Evolutionary conservation across 768 basidiomycete genomes (phyloP), one percentile per base, ranked within the genome.

Genomic region (Tulasnella sp.): DNA sequence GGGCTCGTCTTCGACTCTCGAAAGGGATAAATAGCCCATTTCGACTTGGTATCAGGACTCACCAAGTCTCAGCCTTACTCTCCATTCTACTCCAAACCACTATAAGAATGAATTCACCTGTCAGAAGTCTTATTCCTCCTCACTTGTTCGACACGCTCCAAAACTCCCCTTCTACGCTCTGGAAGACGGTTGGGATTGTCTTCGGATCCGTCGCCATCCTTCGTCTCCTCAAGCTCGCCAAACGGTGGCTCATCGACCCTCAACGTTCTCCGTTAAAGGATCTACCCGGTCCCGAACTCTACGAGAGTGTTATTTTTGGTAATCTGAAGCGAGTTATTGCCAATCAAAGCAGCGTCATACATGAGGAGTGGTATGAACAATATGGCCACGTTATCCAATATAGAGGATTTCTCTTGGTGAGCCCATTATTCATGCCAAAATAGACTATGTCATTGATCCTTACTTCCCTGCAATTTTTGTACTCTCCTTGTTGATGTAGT

Each of bases 371-470:
- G 87, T 76, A 82, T 1, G 76, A 79, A 62, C 77, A 85, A 72
- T 85, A 86, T 74, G 87, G 87, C 0, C 70, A 75, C 0, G 85
- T 83, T 0, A 71, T 87, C 69, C 81, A 76, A 68, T 87, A 83
- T 74, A 81, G 81, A 68, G 79, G 77, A 0, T 77, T 86, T 8
- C 79, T 87, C 11, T 34, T 42, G 17, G 71, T 72, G 26, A 39
- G 71, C 65, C 22, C 14, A 14, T 7, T 19, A n/a, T 40, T 40
- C 2, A 41, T 32, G 8, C 3, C 29, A n/a, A 32, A 14, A 29
- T 16, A 35, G 22, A 32, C 11, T 11, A 71, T 70, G 16, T 67
- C 19, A 35, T 67, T 8, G 12, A 66, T n/a, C 64, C 12, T 34
- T 29, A 22, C 35, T 67, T 4, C 34, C 1, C n/a, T 17, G 52